Conservation (phyloP, 352 stramenopile species). For the Thalassiosira delicatula region DNA sequence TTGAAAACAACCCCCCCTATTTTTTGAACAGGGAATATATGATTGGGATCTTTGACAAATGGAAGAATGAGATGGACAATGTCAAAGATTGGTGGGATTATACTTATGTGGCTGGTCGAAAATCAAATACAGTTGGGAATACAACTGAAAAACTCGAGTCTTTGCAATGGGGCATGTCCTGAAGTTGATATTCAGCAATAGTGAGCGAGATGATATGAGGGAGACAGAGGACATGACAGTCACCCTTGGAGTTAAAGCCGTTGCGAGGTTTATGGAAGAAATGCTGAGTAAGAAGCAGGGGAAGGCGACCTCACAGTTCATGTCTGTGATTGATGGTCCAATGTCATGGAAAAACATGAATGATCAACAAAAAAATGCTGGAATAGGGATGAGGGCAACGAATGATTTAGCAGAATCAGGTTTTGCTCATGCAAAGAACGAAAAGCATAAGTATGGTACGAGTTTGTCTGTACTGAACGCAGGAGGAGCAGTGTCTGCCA, state of each 20-base stretch:
- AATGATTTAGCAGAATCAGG: conserved; percentile 1
- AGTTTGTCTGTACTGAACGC: not conserved
- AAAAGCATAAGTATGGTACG: not conserved
- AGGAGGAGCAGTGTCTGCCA: not conserved
- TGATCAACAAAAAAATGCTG: not conserved
- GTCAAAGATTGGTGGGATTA: conserved; percentile 3
- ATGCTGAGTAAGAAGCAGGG: not conserved
- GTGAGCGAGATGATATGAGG: not conserved
- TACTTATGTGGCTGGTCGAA: not conserved
- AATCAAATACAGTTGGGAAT: not conserved
- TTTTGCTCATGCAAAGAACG: conserved; percentile 2
- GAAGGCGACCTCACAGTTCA: not conserved
- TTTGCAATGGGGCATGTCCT: not conserved
- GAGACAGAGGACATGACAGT: not conserved
- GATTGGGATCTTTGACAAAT: not conserved
- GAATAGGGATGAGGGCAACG: not conserved
- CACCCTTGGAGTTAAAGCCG: not conserved
- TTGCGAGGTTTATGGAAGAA: not conserved
- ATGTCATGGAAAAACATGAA: not conserved
- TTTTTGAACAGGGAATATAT: not conserved
- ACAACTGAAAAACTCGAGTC: not conserved
- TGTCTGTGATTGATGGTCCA: not conserved
- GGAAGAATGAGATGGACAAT: not conserved
- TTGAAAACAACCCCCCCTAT: not conserved
- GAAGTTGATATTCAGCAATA: not conserved